Conservation (phyloP, 495 filamentous ascomycete genomes). For the Tuber melanosporum region DNA sequence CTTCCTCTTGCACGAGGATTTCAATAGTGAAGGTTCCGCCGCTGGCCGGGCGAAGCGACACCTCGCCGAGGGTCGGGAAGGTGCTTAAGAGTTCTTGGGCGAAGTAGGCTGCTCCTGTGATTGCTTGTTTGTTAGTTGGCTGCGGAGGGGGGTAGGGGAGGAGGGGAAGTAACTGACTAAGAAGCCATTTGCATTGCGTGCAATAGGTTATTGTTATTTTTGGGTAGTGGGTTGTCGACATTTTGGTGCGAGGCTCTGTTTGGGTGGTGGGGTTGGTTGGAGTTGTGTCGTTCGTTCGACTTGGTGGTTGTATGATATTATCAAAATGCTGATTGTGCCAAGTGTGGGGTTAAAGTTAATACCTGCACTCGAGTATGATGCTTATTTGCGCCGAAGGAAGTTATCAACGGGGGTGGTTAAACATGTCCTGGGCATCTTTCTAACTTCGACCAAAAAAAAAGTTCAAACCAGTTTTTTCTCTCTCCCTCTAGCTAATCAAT, state of each 20-base stretch:
- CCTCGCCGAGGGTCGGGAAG: conserved; percentile 81
- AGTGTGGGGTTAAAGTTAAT: too few species aligned
- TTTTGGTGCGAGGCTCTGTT: neutral
- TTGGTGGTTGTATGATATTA: too few species aligned
- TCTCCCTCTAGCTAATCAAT: too few species aligned
- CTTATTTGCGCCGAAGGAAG: too few species aligned
- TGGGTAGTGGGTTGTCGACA: conserved; percentile 43
- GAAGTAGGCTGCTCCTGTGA: conserved; percentile 52
- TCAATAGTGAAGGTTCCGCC: conserved; percentile 77
- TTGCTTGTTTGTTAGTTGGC: neutral
- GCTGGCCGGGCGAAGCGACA: conserved; percentile 78
- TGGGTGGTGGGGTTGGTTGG: neutral
- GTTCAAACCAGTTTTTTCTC: too few species aligned
- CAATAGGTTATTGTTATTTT: conserved; percentile 72
- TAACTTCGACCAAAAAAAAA: too few species aligned
- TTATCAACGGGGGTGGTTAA: too few species aligned
- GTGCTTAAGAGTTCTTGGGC: conserved; percentile 98
- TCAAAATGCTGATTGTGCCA: too few species aligned
- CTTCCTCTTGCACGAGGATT: conserved; percentile 45
- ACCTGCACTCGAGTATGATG: too few species aligned
- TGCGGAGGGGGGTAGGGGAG: neutral
- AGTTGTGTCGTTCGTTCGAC: too few species aligned
- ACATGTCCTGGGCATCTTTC: too few species aligned
- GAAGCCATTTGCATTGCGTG: conserved; percentile 86
- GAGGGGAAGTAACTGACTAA: conserved; percentile 46